Conservation (phyloP, 2,329 filamentous ascomycete species). For the Ceratocystis cacaofunesta region DNA sequence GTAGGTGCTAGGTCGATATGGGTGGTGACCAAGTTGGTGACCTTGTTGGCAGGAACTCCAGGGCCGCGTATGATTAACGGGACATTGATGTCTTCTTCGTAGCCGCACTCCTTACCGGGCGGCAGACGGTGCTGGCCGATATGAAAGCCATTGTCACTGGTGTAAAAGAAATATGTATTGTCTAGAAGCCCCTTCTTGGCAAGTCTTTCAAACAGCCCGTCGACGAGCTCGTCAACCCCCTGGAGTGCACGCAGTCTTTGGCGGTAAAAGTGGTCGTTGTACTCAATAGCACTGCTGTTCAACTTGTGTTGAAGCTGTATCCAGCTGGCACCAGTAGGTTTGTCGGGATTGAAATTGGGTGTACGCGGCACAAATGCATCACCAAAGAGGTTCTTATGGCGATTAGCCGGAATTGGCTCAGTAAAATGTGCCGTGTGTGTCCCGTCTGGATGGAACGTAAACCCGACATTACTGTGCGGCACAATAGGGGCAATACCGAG, state of each 20-base stretch:
- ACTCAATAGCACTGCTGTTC: slow-evolving; percentile 23
- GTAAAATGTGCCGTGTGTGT: slow-evolving; percentile 21
- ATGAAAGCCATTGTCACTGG: slow-evolving; percentile 39
- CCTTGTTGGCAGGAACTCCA: slow-evolving; percentile 26
- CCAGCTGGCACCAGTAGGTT: slow-evolving; percentile 31
- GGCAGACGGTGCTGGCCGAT: slow-evolving; percentile 38
- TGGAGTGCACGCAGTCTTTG: slow-evolving; percentile 30
- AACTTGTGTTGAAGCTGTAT: slow-evolving; percentile 27
- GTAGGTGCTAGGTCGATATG: slow-evolving; percentile 43
- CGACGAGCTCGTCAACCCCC: slow-evolving; percentile 33
- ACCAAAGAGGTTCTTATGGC: slow-evolving; percentile 46
- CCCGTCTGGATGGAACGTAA: slow-evolving; percentile 19
- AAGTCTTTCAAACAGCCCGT: slow-evolving; percentile 25
- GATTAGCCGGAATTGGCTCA: slow-evolving; percentile 28
- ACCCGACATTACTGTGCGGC: slow-evolving; percentile 23
- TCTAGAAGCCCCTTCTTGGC: slow-evolving; percentile 24
- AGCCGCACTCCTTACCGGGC: slow-evolving; percentile 37
- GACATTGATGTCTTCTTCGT: slow-evolving; percentile 37
- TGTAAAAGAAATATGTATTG: slow-evolving; percentile 38
- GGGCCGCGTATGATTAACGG: slow-evolving; percentile 37
- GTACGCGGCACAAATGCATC: slow-evolving; percentile 46
- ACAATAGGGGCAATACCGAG: slow-evolving; percentile 37
- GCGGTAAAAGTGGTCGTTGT: slow-evolving; percentile 29
- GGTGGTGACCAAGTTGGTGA: slow-evolving; percentile 29
- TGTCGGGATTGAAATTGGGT: slow-evolving; percentile 47